These are phyloP conservation scores for Tolypocladium inflatum DNA, from an alignment of 2,329 filamentous ascomycete genomes.

Conservation along the genomic window DNA sequence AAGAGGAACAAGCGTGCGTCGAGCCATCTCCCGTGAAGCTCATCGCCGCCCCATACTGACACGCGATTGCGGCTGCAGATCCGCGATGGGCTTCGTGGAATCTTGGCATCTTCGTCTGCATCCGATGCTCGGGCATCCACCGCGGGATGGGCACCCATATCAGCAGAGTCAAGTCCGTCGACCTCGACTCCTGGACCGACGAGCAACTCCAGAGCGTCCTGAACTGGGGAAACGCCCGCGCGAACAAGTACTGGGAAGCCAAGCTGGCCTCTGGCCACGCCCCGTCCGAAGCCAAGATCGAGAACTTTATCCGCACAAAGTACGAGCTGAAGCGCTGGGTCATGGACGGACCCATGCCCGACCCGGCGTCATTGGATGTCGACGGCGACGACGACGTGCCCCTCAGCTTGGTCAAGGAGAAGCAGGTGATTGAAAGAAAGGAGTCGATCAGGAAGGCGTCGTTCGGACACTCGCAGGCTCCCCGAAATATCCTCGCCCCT, in stretches of 20 bases:
- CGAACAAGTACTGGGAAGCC: conserved; percentile 98
- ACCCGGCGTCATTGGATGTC: conserved; percentile 76
- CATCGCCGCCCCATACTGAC: neutral
- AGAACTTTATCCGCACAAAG: conserved; percentile 99
- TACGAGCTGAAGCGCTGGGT: conserved; percentile 98
- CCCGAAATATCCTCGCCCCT: conserved; percentile 27
- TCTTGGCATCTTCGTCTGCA: conserved; percentile 92
- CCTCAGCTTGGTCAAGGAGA: conserved; percentile 54
- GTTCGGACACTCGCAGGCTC: conserved; percentile 30
- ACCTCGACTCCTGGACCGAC: conserved; percentile 97
- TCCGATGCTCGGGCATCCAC: conserved; percentile 96
- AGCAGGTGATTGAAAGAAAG: conserved; percentile 52
- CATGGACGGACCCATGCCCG: conserved; percentile 94
- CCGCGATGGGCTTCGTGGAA: conserved; percentile 99
- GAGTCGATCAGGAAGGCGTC: conserved; percentile 53
- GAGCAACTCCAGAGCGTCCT: conserved; percentile 92
- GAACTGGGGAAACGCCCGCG: conserved; percentile 90
- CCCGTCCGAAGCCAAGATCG: conserved; percentile 94
- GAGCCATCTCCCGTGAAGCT: neutral
- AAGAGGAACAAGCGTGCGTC: conserved; percentile 92
- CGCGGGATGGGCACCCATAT: conserved; percentile 99
- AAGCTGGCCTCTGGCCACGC: conserved; percentile 87
- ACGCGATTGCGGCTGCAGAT: conserved; percentile 41
- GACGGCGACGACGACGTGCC: conserved; percentile 79
- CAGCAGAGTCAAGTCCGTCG: conserved; percentile 94